phyloP scores from a whole-genome alignment of 768 basidiomycete genomes.

The Termitomyces titanicus region DNA sequence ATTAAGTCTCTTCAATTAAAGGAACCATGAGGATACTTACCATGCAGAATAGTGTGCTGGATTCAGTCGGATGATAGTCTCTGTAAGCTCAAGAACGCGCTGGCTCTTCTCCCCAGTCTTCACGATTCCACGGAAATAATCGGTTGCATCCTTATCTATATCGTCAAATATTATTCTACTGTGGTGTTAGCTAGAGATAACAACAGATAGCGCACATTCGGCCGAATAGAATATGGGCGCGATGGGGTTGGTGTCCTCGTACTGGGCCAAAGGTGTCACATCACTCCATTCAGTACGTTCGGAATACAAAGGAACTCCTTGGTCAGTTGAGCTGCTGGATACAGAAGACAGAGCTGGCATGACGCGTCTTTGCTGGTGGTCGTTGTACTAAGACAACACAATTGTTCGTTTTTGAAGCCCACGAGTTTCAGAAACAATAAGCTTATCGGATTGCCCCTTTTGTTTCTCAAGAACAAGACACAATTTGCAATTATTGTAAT shows the following conservation, averaged over 20 bases:
- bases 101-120: constrained; percentile 73
- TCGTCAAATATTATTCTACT: neutral
- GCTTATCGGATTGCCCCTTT: neutral
- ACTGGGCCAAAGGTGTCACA: constrained; percentile 74
- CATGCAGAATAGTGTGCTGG: constrained; percentile 98
- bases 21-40: constrained; percentile 38
- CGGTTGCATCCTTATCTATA: constrained; percentile 87
- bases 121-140: constrained; percentile 87
- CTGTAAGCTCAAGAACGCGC: constrained; percentile 84
- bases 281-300: constrained; percentile 78
- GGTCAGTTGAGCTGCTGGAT: constrained; percentile 3
- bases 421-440: constrained; percentile 4
- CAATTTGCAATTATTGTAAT: constrained; percentile 5
- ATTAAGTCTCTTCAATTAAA: neutral
- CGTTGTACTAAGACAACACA: neutral
- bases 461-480: neutral
- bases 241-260: constrained; percentile 72
- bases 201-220: constrained; percentile 62
- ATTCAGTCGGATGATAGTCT: constrained; percentile 84
- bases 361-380: neutral
- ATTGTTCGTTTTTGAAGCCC: neutral
- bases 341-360: constrained; percentile 11
- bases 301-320: constrained; percentile 40
- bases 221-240: constrained; percentile 90
- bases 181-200: neutral